Evolutionary conservation across 805 yeast genomes (phyloP), one percentile per base, ranked within the genome.

Genomic region (Metschnikowia drakensbergensis): DNA sequence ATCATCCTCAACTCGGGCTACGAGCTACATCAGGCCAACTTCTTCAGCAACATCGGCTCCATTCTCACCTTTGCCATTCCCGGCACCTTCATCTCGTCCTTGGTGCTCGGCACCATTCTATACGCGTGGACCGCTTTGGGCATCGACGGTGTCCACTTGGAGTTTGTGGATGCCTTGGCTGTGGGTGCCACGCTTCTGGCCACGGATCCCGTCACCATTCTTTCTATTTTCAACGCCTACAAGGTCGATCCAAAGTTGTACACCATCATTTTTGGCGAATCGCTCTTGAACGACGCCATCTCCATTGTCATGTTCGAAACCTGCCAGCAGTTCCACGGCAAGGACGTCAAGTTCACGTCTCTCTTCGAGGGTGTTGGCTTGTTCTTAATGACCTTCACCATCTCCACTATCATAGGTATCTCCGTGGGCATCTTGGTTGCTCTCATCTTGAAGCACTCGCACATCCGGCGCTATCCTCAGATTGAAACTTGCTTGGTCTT

Each of bases 221-320:
- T 94, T 57, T 90, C 98, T 10, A 94, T 94, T 51, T 94, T 94
- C 76, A 94, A 92, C 64, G 94, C 98, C 10, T 94, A 94, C 71
- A 91, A 92, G 68, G 99, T 94, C 32, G 99, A 94, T 66, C 99
- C 99, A 8, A 94, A 95, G 67, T 75, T 94, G 42, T 94, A 95
- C 71, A 95, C 99, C 26, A 90, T 94, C 53, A 95, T 94, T 54
- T 92, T 94, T 66, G 99, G 99, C 43, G 99, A 94, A 68, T 88
- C 97, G 3, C 73, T 94, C 50, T 73, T 94, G 54, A 94, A 94
- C 65, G 99, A 94, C 72, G 99, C 99, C 33, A 95, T 94, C 51
- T 90, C 97, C 55, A 94, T 94, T 64, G 99, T 94, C 58, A 92
- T 94, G 96, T 94, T 94, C 71, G 99, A 94, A 71, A 94, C 99